Evolutionary conservation across 352 stramenopile genomes (phyloP).

Genomic region (Pythium brassicae): DNA sequence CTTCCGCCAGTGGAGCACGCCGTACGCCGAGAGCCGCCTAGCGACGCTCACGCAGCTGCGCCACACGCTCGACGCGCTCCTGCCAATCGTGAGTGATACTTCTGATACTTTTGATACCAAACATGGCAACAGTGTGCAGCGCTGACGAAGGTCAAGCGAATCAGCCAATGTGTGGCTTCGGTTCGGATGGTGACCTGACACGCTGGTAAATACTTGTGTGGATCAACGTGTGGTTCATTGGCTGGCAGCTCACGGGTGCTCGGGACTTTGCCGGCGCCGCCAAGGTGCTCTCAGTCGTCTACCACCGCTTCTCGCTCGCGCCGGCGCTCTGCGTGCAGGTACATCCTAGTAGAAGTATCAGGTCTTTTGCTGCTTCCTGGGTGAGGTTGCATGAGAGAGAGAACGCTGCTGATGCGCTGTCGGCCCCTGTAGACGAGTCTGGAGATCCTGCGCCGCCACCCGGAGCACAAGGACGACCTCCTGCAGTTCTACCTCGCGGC

Average conservation of each 20-base stretch:
- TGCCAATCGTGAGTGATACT: constrained; percentile 25
- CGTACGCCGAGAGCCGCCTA: constrained; percentile 13
- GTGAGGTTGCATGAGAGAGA: background rate
- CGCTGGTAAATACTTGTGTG: no score
- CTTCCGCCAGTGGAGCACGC: constrained; percentile 54
- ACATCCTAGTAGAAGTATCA: constrained; percentile 1
- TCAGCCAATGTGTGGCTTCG: no score
- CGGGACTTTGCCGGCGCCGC: constrained; percentile 67
- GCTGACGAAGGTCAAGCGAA: no score
- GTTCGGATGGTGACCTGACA: no score
- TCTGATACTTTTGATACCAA: background rate
- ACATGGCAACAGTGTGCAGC: no score
- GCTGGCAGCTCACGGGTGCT: constrained; percentile 50
- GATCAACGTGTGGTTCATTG: background rate
- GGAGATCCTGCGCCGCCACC: constrained; percentile 64
- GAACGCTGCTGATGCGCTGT: background rate
- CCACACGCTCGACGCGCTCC: constrained; percentile 37
- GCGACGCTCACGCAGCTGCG: constrained; percentile 32
- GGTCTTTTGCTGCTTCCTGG: no score
- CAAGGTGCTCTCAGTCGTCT: constrained; percentile 61
- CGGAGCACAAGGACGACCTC: constrained; percentile 44
- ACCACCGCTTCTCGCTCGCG: constrained; percentile 56
- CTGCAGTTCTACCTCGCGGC: constrained; percentile 51
- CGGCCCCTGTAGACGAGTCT: constrained; percentile 51
- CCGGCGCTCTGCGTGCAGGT: constrained; percentile 68